These are phyloP conservation scores for Acacia concinna DNA, from an alignment of 331 rosid species.

Conservation along the genomic window DNA sequence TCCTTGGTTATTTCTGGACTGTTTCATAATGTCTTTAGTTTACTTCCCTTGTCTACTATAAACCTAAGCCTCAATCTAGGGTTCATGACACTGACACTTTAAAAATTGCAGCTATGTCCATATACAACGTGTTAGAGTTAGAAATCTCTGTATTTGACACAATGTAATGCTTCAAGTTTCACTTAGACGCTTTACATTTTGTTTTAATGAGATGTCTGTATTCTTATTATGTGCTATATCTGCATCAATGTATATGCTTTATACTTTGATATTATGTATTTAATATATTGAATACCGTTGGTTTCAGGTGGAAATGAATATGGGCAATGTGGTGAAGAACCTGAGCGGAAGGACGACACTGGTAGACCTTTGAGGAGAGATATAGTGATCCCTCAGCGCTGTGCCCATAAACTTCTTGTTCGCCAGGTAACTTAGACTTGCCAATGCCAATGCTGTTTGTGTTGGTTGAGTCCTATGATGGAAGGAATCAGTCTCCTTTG, in stretches of 20 bases:
- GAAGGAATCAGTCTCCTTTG: neutral
- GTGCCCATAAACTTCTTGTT: conserved; percentile 87
- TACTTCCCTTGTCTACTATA: neutral
- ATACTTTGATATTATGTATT: neutral
- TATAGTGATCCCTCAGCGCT: conserved; percentile 85
- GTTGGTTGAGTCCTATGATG: neutral
- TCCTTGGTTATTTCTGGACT: neutral
- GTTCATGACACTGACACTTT: neutral
- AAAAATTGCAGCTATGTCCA: neutral
- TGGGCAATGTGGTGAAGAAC: conserved; percentile 99
- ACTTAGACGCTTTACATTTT: neutral
- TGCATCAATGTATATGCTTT: neutral
- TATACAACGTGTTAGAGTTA: neutral
- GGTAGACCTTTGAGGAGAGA: conserved; percentile 85
- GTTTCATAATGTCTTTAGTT: neutral
- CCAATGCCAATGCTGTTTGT: neutral
- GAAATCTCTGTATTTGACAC: neutral
- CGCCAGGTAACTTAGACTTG: conserved; percentile 59
- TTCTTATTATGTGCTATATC: neutral
- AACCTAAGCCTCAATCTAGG: neutral
- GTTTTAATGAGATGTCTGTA: neutral
- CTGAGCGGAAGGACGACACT: conserved; percentile 83
- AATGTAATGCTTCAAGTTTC: neutral
- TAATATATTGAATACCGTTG: conserved; percentile 16
- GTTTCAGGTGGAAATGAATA: conserved; percentile 92